A percentile compares a stretch with the other conserved stretches of the same genome.
Conservation (phyloP, 148 eudicot species). For the Camellia japonica region DNA sequence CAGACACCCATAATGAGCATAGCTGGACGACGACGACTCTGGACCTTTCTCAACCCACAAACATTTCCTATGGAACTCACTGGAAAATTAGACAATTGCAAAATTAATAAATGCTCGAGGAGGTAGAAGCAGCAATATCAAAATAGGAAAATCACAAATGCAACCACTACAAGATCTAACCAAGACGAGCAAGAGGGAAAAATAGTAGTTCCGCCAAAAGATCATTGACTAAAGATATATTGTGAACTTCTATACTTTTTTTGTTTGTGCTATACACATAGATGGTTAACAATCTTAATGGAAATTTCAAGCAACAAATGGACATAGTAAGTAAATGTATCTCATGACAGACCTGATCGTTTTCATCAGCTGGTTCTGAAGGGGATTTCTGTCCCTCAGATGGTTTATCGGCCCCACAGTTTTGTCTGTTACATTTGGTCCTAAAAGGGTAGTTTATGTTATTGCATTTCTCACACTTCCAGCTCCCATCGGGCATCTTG, state of each 20-base stretch:
- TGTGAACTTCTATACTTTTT: background rate
- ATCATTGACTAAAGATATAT: too few species aligned
- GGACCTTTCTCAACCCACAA: slow-evolving; percentile 86
- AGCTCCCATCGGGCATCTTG: slow-evolving; percentile 97
- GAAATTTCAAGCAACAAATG: slow-evolving; percentile 13
- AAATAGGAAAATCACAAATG: slow-evolving; percentile 7
- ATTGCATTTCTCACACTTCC: slow-evolving; percentile 90
- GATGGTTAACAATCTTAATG: background rate
- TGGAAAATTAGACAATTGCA: slow-evolving; percentile 92
- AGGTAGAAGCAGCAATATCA: background rate
- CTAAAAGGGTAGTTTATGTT: slow-evolving; percentile 93
- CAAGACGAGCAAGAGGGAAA: background rate
- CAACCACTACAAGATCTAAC: slow-evolving; percentile 5
- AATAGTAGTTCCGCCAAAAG: background rate
- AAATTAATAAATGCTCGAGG: slow-evolving; percentile 50
- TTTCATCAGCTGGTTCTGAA: slow-evolving; percentile 48
- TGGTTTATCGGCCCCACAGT: slow-evolving; percentile 96
- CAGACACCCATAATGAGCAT: slow-evolving; percentile 96
- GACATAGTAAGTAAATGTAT: slow-evolving; percentile 22
- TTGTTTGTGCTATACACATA: slow-evolving; percentile 23
- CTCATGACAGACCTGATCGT: slow-evolving; percentile 82
- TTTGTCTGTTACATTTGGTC: slow-evolving; percentile 94
- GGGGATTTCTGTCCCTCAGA: slow-evolving; percentile 54
- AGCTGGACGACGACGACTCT: slow-evolving; percentile 94
- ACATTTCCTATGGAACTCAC: slow-evolving; percentile 94